These are phyloP conservation scores for Nectriaceae sp. DNA, from an alignment of 2,329 filamentous ascomycete genomes.

Conservation along the genomic window DNA sequence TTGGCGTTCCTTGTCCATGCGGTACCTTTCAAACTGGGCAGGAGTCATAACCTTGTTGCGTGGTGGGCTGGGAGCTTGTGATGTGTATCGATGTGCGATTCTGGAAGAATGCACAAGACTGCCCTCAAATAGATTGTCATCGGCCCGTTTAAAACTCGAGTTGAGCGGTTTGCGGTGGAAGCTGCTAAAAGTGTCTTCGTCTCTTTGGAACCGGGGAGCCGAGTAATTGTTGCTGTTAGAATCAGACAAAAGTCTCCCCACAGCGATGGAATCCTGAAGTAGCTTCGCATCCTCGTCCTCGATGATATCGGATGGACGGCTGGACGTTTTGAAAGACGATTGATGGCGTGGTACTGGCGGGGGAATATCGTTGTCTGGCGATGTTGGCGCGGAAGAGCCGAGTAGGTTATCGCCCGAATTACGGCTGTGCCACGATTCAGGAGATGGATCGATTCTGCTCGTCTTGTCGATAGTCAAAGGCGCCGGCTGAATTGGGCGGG, in stretches of 20 bases:
- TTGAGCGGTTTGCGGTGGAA: conserved; percentile 30
- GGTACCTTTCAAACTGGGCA: conserved; percentile 81
- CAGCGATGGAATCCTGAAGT: conserved; percentile 53
- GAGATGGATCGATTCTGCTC: conserved; percentile 45
- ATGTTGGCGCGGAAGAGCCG: conserved; percentile 33
- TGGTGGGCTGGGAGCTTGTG: conserved; percentile 40
- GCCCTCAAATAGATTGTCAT: conserved; percentile 59
- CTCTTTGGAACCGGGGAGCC: conserved; percentile 34
- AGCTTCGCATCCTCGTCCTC: conserved; percentile 57
- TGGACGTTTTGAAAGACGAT: conserved; percentile 33
- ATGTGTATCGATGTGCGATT: conserved; percentile 37
- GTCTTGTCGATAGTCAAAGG: conserved; percentile 50
- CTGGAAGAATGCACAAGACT: conserved; percentile 41
- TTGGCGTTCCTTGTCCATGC: conserved; percentile 70
- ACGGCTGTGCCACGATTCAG: conserved; percentile 54
- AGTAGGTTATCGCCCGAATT: conserved; percentile 50
- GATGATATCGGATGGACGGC: conserved; percentile 39
- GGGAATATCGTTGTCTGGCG: conserved; percentile 39
- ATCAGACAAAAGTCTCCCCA: conserved; percentile 47
- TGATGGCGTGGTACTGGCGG: conserved; percentile 45
- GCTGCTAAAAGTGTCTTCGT: conserved; percentile 41
- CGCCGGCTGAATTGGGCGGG: conserved; percentile 43
- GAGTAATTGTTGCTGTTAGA: conserved; percentile 13
- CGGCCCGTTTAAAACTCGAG: conserved; percentile 43
- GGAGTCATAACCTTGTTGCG: conserved; percentile 86